These are phyloP conservation scores for Sclerotinia minor DNA, from an alignment of 2,329 filamentous ascomycete species.

Conservation along the genomic window DNA sequence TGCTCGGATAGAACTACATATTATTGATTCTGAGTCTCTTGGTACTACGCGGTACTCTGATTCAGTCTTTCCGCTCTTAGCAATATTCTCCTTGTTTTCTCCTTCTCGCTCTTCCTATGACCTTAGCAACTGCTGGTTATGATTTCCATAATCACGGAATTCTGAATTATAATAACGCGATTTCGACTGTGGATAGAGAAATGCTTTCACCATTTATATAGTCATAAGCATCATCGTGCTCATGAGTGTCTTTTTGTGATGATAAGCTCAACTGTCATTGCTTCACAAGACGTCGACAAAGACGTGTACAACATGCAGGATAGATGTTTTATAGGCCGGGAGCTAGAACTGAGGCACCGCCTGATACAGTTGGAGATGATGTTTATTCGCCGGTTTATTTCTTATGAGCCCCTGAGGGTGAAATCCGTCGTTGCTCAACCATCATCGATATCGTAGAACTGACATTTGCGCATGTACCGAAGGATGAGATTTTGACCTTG, in stretches of 20 bases:
- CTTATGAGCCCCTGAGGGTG: neutral
- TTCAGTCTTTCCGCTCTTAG: neutral
- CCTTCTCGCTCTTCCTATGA: neutral
- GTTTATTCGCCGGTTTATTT: conserved; percentile 1
- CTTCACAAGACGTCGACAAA: neutral
- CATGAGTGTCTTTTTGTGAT: neutral
- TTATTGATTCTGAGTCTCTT: neutral
- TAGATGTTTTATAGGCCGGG: neutral
- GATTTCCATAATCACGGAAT: neutral
- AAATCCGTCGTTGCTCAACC: neutral
- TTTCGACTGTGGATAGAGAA: neutral
- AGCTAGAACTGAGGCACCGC: no score
- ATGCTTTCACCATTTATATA: neutral
- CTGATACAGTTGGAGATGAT: neutral
- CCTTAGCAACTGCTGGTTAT: neutral
- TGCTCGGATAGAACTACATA: neutral
- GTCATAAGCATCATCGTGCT: neutral
- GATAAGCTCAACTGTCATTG: neutral
- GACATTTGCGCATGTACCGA: neutral
- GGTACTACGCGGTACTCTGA: neutral
- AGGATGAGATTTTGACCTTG: neutral
- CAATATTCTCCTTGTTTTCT: neutral
- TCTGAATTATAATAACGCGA: neutral
- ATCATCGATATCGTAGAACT: neutral
- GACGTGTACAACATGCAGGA: neutral